These are phyloP conservation scores for Cercospora beticola DNA, from an alignment of 2,329 filamentous ascomycete genomes.

Conservation along the genomic window DNA sequence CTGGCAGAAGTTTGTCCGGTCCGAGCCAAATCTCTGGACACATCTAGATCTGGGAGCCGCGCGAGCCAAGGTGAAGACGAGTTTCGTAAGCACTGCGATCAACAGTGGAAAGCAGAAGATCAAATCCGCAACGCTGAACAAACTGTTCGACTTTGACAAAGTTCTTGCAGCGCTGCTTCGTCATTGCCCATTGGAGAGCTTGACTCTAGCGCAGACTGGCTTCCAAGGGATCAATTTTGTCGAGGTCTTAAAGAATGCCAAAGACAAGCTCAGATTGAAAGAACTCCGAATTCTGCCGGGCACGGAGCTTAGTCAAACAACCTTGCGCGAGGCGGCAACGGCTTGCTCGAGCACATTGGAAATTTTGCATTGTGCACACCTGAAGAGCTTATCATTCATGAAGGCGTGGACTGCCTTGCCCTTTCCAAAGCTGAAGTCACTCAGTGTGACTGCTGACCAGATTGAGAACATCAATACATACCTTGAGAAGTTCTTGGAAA, in stretches of 20 bases:
- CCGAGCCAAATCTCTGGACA: constrained; percentile 51
- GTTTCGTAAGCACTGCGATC: constrained; percentile 47
- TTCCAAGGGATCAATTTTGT: constrained; percentile 26
- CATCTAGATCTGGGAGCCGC: constrained; percentile 54
- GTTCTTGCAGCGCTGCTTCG: constrained; percentile 40
- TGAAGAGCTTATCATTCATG: constrained; percentile 7
- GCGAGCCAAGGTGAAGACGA: constrained; percentile 42
- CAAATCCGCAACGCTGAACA: constrained; percentile 38
- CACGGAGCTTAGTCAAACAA: constrained; percentile 21
- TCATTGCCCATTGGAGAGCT: constrained; percentile 37
- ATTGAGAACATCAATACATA: neutral
- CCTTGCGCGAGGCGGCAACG: constrained; percentile 1
- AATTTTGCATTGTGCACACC: constrained; percentile 4
- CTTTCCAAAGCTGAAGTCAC: constrained; percentile 5
- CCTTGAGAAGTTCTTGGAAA: constrained; percentile 1
- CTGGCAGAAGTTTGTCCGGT: constrained; percentile 55
- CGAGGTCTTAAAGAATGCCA: constrained; percentile 20
- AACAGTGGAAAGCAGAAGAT: constrained; percentile 42
- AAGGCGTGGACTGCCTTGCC: neutral
- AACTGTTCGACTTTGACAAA: constrained; percentile 43
- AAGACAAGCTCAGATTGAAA: constrained; percentile 19
- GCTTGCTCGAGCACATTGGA: constrained; percentile 11
- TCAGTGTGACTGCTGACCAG: constrained; percentile 5
- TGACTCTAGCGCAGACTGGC: constrained; percentile 39
- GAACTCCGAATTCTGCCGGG: constrained; percentile 21